phyloP scores from a whole-genome alignment of 2,329 filamentous ascomycete species.

The Arthroderma sp. region DNA sequence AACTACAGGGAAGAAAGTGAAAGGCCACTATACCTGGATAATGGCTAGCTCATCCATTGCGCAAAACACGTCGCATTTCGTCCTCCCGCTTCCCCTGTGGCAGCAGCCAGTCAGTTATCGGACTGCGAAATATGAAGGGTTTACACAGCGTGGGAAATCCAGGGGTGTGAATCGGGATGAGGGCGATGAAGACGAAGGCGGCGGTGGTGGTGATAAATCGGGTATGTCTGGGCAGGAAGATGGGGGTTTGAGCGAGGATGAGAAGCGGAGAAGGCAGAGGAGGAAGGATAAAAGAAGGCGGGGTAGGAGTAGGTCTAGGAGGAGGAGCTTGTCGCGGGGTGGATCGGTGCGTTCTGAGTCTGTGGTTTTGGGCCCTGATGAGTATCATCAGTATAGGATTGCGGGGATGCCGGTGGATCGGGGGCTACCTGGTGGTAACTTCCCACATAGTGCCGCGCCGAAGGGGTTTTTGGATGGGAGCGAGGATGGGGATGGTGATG shows the following conservation, averaged over 20 bases:
- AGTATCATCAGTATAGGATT: constrained; percentile 31
- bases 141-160: constrained; percentile 13
- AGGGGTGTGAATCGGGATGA: constrained; percentile 1
- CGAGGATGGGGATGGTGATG: neutral
- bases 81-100: constrained; percentile 26
- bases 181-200: constrained; percentile 12
- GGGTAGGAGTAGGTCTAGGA: neutral
- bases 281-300: constrained; percentile 9
- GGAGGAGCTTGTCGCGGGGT: constrained; percentile 10
- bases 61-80: constrained; percentile 24
- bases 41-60: constrained; percentile 14
- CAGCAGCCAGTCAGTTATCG: constrained; percentile 24
- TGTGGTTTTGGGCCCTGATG: constrained; percentile 25
- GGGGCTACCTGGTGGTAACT: constrained; percentile 27
- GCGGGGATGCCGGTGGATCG: constrained; percentile 27
- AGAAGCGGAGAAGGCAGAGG: neutral
- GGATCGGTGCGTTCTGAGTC: constrained; percentile 4
- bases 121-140: constrained; percentile 22
- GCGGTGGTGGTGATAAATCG: neutral
- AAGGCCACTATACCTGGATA: too few relatives aligned
- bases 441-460: constrained; percentile 26
- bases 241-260: neutral
- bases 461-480: neutral
- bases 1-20: too few relatives aligned
- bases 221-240: neutral